Base-by-base conservation (phyloP, 345 rosid genomes). In the Pistacia vera region DNA sequence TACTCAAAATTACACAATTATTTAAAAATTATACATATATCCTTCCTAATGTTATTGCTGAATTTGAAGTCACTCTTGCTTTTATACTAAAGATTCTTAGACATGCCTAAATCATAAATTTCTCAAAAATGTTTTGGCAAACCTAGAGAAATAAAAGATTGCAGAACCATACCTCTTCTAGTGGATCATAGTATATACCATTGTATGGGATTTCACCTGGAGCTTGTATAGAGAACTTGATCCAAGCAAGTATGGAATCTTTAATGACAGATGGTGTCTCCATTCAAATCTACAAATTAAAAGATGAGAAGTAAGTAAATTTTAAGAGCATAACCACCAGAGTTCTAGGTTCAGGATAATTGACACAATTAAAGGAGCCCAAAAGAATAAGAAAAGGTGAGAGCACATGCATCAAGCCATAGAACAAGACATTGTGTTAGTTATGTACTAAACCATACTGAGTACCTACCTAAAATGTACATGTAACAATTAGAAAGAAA, bases 241-340 rank as follows among this genome's bases (percentile, higher is more conserved):
- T 93, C 99, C 99, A 96, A 80, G 99, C 99, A 78, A 98, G 99
- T 86, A 93, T 92, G 48, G 99, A 93, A 78, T 96, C 98, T 82
- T 96, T 96, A 51, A 92, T 73, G 70, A 98, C 99, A 84, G 97
- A 88, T 75, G 95, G 97, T 69, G 99, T 93, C 59, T 93, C 92
- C 99, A 96, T 93, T 66, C 86, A 93, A 83, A 96, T 91, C 99
- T 96, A 84, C 79, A 82, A 0, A 71, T 73, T n/a, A 62, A 68
- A 81, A 56, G 71, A 52, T 72, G 60, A 78, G 63, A 51, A 61
- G 38, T 65, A 51, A 72, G 62, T 66, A 64, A 30, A 30, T 49
- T 71, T 38, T 60, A 12, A 71, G 49, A 68, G 59, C 55, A 72
- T 18, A 57, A 56, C n/a, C 52, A 13, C 17, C 13, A 33, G 48